phyloP scores from a whole-genome alignment of 345 rosid genomes.

The Euphorbia lathyris region DNA sequence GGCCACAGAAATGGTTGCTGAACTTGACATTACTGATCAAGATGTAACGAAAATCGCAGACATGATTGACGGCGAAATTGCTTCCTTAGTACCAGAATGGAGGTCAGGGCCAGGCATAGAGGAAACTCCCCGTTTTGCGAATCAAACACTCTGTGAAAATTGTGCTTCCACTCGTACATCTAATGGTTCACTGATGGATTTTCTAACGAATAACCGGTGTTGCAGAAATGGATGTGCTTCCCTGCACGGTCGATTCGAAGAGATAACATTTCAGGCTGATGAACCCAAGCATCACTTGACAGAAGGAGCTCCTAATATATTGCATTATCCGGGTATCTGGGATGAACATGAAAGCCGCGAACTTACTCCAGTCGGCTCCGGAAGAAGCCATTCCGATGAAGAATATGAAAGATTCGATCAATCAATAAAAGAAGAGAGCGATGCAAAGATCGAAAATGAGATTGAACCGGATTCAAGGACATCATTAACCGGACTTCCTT shows the following conservation, averaged over 20 bases:
- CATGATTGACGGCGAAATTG: slow-evolving; percentile 85
- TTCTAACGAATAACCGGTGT: slow-evolving; percentile 42
- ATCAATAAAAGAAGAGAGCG: slow-evolving; percentile 19
- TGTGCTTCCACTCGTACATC: slow-evolving; percentile 72
- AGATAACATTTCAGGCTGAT: slow-evolving; percentile 57
- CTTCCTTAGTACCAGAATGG: slow-evolving; percentile 78
- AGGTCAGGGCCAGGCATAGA: slow-evolving; percentile 61
- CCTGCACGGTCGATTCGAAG: slow-evolving; percentile 84
- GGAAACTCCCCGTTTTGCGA: slow-evolving; percentile 55
- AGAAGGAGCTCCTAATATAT: slow-evolving; percentile 26
- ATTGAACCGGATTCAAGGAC: slow-evolving; percentile 21
- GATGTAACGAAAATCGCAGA: slow-evolving; percentile 80
- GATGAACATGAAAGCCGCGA: slow-evolving; percentile 70
- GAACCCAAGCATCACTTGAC: slow-evolving; percentile 38
- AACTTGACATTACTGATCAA: slow-evolving; percentile 75
- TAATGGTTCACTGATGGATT: slow-evolving; percentile 55
- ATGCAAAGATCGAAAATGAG: slow-evolving; percentile 25
- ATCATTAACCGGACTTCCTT: slow-evolving; percentile 32
- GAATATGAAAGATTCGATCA: slow-evolving; percentile 41
- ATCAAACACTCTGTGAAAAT: slow-evolving; percentile 53
- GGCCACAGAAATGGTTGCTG: slow-evolving; percentile 94
- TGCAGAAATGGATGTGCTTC: slow-evolving; percentile 61
- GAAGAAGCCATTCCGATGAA: slow-evolving; percentile 56
- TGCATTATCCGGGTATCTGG: slow-evolving; percentile 54
- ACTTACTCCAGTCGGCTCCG: slow-evolving; percentile 54